phyloP scores from a whole-genome alignment of 805 yeast species.

The Candida corydali region DNA sequence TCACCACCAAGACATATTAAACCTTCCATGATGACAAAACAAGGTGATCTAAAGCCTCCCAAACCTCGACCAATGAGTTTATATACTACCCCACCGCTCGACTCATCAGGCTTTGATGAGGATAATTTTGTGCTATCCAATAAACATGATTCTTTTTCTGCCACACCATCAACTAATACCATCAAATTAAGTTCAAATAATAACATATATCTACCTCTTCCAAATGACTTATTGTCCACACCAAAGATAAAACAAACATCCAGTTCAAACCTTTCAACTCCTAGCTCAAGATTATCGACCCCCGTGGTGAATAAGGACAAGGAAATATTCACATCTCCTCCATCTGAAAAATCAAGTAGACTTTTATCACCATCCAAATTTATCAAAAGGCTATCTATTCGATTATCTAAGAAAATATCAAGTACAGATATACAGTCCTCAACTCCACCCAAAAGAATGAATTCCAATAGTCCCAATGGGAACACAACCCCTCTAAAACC shows the following conservation, averaged over 20 bases:
- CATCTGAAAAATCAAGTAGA: background rate
- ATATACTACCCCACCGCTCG: conserved; percentile 16
- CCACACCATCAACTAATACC: background rate
- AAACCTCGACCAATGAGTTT: conserved; percentile 14
- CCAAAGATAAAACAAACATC: background rate
- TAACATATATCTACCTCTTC: background rate
- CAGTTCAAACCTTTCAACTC: background rate
- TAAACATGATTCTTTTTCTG: background rate
- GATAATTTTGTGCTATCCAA: background rate
- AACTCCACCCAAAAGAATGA: background rate
- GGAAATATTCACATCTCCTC: too few relatives aligned
- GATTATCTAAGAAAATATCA: conserved; percentile 2
- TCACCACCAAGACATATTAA: background rate
- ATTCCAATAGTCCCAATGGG: background rate
- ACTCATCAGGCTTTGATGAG: conserved; percentile 2
- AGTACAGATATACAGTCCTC: background rate
- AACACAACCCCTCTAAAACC: too few relatives aligned
- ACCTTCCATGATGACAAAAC: too few relatives aligned
- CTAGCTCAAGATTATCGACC: conserved; percentile 1
- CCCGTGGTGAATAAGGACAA: background rate
- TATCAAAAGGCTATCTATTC: conserved; percentile 4
- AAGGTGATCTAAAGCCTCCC: background rate
- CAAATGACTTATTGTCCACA: background rate
- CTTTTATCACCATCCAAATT: conserved; percentile 3
- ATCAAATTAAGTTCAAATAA: too few relatives aligned